Evolutionary conservation across 495 filamentous ascomycete genomes (phyloP).

Genomic region (Lasiosphaeria ovina): DNA sequence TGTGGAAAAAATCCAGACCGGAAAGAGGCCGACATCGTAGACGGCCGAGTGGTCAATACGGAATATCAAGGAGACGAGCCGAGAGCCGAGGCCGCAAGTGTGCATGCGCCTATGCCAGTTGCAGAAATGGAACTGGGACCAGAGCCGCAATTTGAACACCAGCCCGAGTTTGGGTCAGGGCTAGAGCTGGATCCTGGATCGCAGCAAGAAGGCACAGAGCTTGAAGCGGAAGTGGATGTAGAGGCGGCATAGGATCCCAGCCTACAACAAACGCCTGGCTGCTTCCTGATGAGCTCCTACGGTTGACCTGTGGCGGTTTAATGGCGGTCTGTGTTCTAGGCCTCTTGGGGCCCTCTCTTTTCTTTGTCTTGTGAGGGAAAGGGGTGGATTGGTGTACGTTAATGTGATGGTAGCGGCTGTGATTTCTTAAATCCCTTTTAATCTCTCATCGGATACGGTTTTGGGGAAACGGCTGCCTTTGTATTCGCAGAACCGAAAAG

Average conservation of each 20-base stretch:
- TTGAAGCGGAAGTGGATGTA: not conserved
- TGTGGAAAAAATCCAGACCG: constrained; percentile 45
- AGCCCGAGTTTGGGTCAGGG: constrained; percentile 2
- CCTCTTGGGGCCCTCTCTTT: not conserved
- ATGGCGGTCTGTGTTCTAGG: not conserved
- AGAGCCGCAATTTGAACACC: constrained; percentile 5
- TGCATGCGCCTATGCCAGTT: not conserved
- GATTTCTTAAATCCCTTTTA: not conserved
- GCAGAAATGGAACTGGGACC: constrained; percentile 8
- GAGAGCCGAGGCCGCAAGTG: not conserved
- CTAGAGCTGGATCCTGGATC: not conserved
- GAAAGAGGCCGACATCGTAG: constrained; percentile 38
- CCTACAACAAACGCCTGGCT: not conserved
- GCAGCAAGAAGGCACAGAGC: not conserved
- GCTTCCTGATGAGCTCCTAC: not conserved
- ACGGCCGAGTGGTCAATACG: constrained; percentile 35
- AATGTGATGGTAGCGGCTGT: not conserved
- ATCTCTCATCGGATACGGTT: too few relatives aligned
- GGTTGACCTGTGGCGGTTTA: not conserved
- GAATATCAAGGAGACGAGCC: constrained; percentile 8
- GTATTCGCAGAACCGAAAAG: too few relatives aligned
- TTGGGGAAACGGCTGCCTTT: too few relatives aligned
- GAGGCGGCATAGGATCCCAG: not conserved
- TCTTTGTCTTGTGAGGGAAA: not conserved
- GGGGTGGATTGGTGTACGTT: not conserved